A percentile compares a stretch with the other conserved stretches of the same genome.
These are phyloP conservation scores for Parafenestella ontariensis DNA, from an alignment of 2,329 filamentous ascomycete genomes.

Conservation along the genomic window DNA sequence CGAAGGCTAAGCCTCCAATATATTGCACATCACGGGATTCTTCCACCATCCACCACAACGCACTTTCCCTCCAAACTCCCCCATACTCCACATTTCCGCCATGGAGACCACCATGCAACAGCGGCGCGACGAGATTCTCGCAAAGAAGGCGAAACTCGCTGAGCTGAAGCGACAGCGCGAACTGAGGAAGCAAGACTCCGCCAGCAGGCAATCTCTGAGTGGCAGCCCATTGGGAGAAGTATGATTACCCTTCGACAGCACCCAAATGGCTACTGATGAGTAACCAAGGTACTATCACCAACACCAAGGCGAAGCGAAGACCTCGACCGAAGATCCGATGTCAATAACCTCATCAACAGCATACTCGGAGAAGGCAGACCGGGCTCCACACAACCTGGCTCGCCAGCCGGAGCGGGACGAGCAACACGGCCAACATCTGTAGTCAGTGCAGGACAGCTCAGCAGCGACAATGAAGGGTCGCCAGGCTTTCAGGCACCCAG, in stretches of 20 bases:
- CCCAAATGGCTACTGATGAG: slow-evolving; percentile 14
- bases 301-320: slow-evolving; percentile 70
- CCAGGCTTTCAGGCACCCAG: slow-evolving; percentile 21
- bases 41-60: neutral
- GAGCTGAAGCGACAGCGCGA: slow-evolving; percentile 94
- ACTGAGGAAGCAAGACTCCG: slow-evolving; percentile 76
- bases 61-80: slow-evolving; percentile 1
- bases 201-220: slow-evolving; percentile 67
- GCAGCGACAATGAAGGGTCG: slow-evolving; percentile 67
- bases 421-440: slow-evolving; percentile 86
- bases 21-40: neutral
- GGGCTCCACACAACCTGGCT: slow-evolving; percentile 67
- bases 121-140: slow-evolving; percentile 93
- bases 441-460: slow-evolving; percentile 80
- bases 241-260: slow-evolving; percentile 28
- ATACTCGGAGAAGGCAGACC: slow-evolving; percentile 81
- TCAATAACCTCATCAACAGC: slow-evolving; percentile 85
- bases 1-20: neutral
- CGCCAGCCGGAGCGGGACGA: slow-evolving; percentile 51
- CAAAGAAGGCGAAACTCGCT: slow-evolving; percentile 95
- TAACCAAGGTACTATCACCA: slow-evolving; percentile 69
- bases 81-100: slow-evolving; percentile 12
- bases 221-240: slow-evolving; percentile 75
- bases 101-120: slow-evolving; percentile 69
- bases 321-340: slow-evolving; percentile 68